phyloP scores from a whole-genome alignment of 257 asterid species.

The Solanum verrucosum region DNA sequence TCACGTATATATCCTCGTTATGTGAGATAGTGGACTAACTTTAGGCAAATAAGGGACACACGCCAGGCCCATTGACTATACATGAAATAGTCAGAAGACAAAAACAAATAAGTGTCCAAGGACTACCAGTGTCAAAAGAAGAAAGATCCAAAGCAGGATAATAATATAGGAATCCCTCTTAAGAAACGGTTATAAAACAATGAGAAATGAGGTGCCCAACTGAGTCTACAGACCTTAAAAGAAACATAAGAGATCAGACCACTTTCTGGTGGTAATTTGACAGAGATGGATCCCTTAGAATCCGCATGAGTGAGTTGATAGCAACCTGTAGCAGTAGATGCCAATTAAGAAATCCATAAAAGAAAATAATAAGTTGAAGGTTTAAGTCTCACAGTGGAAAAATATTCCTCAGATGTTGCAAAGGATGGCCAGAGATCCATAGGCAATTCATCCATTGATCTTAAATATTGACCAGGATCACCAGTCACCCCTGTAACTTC shows the following conservation, averaged over 20 bases:
- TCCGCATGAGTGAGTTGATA: constrained; percentile 89
- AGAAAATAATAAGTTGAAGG: constrained; percentile 5
- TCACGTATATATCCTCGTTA: neutral
- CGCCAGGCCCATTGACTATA: constrained; percentile 91
- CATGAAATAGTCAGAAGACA: constrained; percentile 10
- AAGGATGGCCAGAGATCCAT: constrained; percentile 98
- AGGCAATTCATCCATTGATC: constrained; percentile 81
- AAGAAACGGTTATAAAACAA: neutral
- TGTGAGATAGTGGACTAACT: constrained; percentile 43
- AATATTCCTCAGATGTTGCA: constrained; percentile 94
- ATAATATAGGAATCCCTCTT: neutral
- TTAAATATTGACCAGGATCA: constrained; percentile 71
- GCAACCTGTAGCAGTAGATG: constrained; percentile 63
- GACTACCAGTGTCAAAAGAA: constrained; percentile 1
- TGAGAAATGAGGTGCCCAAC: neutral
- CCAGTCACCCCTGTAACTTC: constrained; percentile 15
- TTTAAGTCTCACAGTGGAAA: constrained; percentile 69
- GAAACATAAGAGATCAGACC: constrained; percentile 94
- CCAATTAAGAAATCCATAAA: neutral
- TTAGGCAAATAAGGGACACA: constrained; percentile 96
- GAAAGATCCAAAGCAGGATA: neutral
- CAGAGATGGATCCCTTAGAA: constrained; percentile 90
- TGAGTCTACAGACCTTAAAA: constrained; percentile 70
- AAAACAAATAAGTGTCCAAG: neutral
- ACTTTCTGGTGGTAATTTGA: constrained; percentile 95